Percentiles rank a stretch among this genome's conserved stretches.
Evolutionary conservation across 768 basidiomycete genomes (phyloP).

Genomic region (Nidularia sp.): DNA sequence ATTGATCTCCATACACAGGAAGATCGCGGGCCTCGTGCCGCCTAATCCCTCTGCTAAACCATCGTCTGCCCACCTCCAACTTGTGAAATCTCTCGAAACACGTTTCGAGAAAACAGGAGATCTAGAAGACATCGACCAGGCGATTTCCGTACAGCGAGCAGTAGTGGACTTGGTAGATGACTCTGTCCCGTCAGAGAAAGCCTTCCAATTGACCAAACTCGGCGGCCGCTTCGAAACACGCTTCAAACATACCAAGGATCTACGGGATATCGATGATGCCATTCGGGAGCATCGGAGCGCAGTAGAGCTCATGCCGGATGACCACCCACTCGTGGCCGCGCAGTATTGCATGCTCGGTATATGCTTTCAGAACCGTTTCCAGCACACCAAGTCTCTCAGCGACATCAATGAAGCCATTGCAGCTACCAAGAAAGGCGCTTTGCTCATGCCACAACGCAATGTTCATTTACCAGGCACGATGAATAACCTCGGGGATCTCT

Average conservation of each 20-base stretch:
- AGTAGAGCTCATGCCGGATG: background rate
- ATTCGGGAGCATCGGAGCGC: background rate
- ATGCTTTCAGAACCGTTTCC: background rate
- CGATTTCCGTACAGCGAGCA: background rate
- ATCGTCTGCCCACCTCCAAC: no score
- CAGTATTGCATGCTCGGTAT: background rate
- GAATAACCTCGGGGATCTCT: constrained; percentile 6
- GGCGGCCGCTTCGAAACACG: background rate
- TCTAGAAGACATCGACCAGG: background rate
- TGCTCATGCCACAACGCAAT: background rate
- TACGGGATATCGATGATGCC: background rate
- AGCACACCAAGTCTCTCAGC: background rate
- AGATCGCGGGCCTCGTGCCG: no score
- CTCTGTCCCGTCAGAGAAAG: background rate
- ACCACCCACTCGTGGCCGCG: background rate
- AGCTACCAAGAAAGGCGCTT: background rate
- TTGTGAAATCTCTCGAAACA: no score
- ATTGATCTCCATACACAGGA: no score
- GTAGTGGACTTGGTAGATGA: background rate
- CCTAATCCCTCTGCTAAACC: no score
- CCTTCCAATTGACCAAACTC: background rate
- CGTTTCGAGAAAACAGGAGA: background rate
- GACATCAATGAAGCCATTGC: background rate
- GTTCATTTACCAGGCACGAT: background rate
- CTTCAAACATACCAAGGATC: background rate